Evolutionary conservation across 441 rosid species (phyloP).

Genomic region (Erodium moschatum): DNA sequence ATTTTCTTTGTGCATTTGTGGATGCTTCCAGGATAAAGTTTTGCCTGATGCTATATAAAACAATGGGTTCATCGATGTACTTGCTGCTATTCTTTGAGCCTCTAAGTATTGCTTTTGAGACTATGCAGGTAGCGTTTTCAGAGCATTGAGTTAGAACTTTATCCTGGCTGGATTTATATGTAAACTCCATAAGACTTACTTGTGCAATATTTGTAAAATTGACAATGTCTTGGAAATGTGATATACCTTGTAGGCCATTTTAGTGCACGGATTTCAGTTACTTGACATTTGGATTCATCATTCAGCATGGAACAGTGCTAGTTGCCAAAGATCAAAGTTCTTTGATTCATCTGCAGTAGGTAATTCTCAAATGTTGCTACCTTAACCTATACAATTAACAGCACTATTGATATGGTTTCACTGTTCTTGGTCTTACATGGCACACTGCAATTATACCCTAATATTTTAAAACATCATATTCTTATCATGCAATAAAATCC

Average conservation of each 20-base stretch:
- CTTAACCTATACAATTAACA: conserved; percentile 18
- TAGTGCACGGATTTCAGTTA: conserved; percentile 92
- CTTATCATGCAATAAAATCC: neutral
- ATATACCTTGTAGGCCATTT: conserved; percentile 53
- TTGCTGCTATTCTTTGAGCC: conserved; percentile 91
- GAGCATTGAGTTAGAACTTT: conserved; percentile 20
- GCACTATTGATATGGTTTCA: neutral
- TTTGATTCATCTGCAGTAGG: conserved; percentile 74
- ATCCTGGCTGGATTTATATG: neutral
- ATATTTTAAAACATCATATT: no score
- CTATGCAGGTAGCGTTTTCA: conserved; percentile 71
- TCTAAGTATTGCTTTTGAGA: conserved; percentile 91
- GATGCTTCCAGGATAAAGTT: conserved; percentile 69
- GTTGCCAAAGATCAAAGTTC: conserved; percentile 60
- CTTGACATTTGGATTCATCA: conserved; percentile 88
- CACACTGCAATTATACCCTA: neutral
- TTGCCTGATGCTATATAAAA: conserved; percentile 52
- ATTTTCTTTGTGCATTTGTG: conserved; percentile 22
- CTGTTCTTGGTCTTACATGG: neutral
- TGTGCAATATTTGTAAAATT: conserved; percentile 11
- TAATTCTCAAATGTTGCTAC: conserved; percentile 22
- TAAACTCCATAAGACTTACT: neutral
- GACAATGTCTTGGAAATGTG: conserved; percentile 12
- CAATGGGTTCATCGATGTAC: conserved; percentile 55
- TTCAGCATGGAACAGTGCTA: conserved; percentile 47